phyloP scores from a whole-genome alignment of 441 rosid genomes.

The Metrosideros polymorpha region DNA sequence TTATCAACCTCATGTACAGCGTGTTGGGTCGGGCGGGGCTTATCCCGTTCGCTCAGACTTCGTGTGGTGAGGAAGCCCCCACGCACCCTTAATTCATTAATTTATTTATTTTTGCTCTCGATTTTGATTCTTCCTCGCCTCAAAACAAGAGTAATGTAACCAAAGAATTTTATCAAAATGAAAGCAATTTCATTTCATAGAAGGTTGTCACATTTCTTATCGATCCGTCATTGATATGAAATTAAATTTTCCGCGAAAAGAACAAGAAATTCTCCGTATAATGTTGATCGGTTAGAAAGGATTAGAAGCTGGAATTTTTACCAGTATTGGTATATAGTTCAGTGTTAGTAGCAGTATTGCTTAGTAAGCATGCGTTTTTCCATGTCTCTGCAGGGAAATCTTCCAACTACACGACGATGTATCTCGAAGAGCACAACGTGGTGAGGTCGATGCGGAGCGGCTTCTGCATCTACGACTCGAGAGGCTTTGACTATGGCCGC shows the following conservation, averaged over 20 bases:
- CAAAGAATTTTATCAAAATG: neutral
- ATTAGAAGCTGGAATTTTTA: neutral
- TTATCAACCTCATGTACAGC: slow-evolving; percentile 47
- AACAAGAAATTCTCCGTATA: neutral
- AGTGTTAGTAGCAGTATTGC: neutral
- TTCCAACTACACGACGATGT: slow-evolving; percentile 22
- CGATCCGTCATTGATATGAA: neutral
- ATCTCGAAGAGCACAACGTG: slow-evolving; percentile 51
- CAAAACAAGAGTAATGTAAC: neutral
- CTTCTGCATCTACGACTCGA: slow-evolving; percentile 44
- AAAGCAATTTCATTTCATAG: neutral
- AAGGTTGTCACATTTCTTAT: neutral
- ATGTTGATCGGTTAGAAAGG: neutral
- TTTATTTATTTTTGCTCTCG: neutral
- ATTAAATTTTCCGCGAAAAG: neutral
- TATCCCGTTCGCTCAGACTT: slow-evolving; percentile 40
- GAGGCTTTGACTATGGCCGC: slow-evolving; percentile 24
- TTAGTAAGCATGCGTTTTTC: neutral
- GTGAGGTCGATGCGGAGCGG: slow-evolving; percentile 39
- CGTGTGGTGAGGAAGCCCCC: neutral
- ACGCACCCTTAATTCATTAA: neutral
- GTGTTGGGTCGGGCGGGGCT: slow-evolving; percentile 47
- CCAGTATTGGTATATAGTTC: neutral
- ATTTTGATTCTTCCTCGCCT: neutral
- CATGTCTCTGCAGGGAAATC: slow-evolving; percentile 13